Evolutionary conservation across 2,329 filamentous ascomycete species (phyloP).

Genomic region (Leptographium lundbergii): DNA sequence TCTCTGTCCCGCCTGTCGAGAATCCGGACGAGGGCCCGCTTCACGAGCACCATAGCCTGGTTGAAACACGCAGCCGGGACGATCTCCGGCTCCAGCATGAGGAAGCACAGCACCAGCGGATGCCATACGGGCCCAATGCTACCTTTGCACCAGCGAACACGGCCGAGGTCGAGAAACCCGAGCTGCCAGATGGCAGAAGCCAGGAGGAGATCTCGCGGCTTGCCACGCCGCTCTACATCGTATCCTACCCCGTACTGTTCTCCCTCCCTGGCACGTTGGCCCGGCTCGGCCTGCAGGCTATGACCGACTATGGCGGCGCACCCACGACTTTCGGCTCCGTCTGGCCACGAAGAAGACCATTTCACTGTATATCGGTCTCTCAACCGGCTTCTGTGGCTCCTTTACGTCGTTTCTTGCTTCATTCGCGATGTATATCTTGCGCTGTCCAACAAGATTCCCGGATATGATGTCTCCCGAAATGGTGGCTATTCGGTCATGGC

Average conservation of each 20-base stretch:
- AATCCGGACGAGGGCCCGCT: constrained; percentile 24
- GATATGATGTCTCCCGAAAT: constrained; percentile 36
- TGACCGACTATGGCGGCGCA: constrained; percentile 75
- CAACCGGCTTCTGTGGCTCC: constrained; percentile 60
- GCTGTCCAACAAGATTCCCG: constrained; percentile 48
- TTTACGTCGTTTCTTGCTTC: constrained; percentile 62
- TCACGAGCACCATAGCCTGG: constrained; percentile 26
- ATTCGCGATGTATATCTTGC: constrained; percentile 53
- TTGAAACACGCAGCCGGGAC: constrained; percentile 19
- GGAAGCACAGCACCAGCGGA: not conserved
- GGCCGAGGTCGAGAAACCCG: not conserved
- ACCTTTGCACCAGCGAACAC: not conserved
- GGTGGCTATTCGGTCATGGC: constrained; percentile 77
- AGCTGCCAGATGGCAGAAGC: not conserved
- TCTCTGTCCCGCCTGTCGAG: constrained; percentile 18
- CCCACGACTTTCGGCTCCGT: constrained; percentile 62
- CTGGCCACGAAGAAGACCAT: constrained; percentile 60
- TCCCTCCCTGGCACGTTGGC: constrained; percentile 74
- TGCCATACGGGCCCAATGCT: not conserved
- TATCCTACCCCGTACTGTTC: constrained; percentile 77
- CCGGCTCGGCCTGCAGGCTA: constrained; percentile 62
- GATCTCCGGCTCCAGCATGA: not conserved
- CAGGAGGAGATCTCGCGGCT: constrained; percentile 28
- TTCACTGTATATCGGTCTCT: constrained; percentile 51
- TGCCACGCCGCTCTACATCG: constrained; percentile 51